These are phyloP conservation scores for Apophysomyces elegans DNA, from an alignment of 371 early-diverging fungal genomes.

Conservation along the genomic window DNA sequence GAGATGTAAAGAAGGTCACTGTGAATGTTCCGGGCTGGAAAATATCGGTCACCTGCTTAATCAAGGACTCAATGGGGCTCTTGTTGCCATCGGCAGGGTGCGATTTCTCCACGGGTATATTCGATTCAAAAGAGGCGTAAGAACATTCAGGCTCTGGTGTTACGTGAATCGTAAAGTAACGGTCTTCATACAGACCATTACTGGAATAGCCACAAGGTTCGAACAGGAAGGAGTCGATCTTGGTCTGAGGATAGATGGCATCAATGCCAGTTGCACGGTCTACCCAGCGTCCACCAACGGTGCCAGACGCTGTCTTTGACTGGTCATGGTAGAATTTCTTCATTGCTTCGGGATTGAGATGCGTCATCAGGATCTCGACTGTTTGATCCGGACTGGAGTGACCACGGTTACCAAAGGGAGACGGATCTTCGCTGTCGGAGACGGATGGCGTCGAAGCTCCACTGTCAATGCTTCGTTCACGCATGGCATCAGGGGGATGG, in stretches of 20 bases:
- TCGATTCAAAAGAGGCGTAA: slow-evolving; percentile 97
- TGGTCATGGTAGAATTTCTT: slow-evolving; percentile 69
- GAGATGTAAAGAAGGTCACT: slow-evolving; percentile 82
- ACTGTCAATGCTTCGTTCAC: slow-evolving; percentile 18
- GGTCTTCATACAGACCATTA: slow-evolving; percentile 80
- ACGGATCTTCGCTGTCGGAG: slow-evolving; percentile 35
- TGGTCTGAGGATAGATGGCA: slow-evolving; percentile 77
- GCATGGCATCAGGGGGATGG: slow-evolving; percentile 10
- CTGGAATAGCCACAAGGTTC: slow-evolving; percentile 95
- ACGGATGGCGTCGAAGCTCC: slow-evolving; percentile 44
- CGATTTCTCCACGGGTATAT: slow-evolving; percentile 68
- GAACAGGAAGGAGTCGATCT: slow-evolving; percentile 87
- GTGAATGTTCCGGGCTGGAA: slow-evolving; percentile 87
- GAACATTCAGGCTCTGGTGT: slow-evolving; percentile 96
- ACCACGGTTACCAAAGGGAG: slow-evolving; percentile 48
- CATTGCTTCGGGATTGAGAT: slow-evolving; percentile 79
- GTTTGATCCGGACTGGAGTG: slow-evolving; percentile 78
- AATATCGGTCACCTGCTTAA: slow-evolving; percentile 77
- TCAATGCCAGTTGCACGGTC: slow-evolving; percentile 80
- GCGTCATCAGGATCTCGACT: slow-evolving; percentile 96
- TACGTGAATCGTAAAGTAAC: slow-evolving; percentile 94
- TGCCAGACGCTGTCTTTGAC: slow-evolving; percentile 47
- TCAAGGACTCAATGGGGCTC: slow-evolving; percentile 44
- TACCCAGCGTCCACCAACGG: slow-evolving; percentile 64
- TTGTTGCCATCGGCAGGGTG: slow-evolving; percentile 21